Evolutionary conservation across 352 stramenopile genomes (phyloP).

Genomic region (Globisporangium spinosum): DNA sequence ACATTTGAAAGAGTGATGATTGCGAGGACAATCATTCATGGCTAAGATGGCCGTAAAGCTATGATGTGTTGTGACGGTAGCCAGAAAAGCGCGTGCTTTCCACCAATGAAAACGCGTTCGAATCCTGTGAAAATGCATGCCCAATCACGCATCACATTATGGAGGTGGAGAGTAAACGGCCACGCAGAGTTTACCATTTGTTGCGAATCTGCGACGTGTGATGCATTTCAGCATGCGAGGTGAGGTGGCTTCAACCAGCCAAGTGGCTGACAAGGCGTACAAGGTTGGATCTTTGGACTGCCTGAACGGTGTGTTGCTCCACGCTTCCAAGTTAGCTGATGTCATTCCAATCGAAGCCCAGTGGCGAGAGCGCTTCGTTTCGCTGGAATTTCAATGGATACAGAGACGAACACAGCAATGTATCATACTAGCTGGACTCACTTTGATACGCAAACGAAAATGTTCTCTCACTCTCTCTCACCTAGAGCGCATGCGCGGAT

Average conservation of each 20-base stretch:
- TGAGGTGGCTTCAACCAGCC: not conserved
- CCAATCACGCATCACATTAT: not conserved
- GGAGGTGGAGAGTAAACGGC: constrained; percentile 6
- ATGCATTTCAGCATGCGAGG: not conserved
- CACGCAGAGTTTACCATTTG: not conserved
- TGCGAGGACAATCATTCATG: constrained; percentile 6
- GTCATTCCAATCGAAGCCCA: too few relatives aligned
- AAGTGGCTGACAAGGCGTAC: too few relatives aligned
- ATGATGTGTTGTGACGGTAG: not conserved
- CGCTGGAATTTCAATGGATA: too few relatives aligned
- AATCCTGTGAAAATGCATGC: not conserved
- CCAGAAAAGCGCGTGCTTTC: not conserved
- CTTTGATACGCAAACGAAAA: too few relatives aligned
- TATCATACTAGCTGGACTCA: too few relatives aligned
- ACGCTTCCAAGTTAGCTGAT: too few relatives aligned
- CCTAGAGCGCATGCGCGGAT: too few relatives aligned
- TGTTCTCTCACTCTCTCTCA: too few relatives aligned
- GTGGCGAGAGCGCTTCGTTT: too few relatives aligned
- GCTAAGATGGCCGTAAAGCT: not conserved
- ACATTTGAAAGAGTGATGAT: not conserved
- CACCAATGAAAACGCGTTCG: not conserved
- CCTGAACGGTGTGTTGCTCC: too few relatives aligned
- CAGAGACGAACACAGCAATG: too few relatives aligned
- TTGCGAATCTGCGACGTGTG: constrained; percentile 7
- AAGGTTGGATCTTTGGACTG: too few relatives aligned